Conservation (phyloP, 2,329 filamentous ascomycete species). For the Tolypocladium album region DNA sequence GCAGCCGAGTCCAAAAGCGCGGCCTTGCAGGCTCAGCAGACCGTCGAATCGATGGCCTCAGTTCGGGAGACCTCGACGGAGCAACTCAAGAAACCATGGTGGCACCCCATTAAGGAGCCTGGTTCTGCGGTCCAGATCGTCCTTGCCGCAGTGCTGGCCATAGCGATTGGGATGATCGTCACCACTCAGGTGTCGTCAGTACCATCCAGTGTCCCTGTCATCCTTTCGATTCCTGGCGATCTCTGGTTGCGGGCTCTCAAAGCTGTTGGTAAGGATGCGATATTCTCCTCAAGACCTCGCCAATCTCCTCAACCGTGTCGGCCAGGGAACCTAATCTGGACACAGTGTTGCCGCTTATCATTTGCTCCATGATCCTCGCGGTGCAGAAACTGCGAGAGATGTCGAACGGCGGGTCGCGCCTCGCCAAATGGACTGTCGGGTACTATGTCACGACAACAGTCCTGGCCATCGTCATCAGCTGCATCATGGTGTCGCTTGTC, state of each 20-base stretch:
- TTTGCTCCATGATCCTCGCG: background rate
- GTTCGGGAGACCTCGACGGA: background rate
- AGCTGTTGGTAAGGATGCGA: background rate
- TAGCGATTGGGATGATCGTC: background rate
- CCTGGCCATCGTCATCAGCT: background rate
- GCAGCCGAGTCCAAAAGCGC: background rate
- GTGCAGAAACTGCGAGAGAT: background rate
- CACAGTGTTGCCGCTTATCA: background rate
- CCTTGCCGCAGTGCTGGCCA: background rate
- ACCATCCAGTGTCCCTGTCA: background rate
- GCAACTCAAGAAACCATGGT: background rate
- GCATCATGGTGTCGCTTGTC: background rate
- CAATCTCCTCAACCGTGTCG: background rate
- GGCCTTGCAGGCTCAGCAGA: background rate
- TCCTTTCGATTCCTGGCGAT: background rate
- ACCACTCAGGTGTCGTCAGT: background rate
- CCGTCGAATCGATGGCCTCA: background rate
- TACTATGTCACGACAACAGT: background rate
- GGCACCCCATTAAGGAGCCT: conserved; percentile 6
- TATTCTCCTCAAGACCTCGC: background rate
- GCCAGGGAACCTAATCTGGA: background rate
- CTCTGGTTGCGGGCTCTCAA: background rate
- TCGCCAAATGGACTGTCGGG: background rate
- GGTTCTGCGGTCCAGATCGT: background rate
- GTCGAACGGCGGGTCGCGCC: background rate